Evolutionary conservation across 768 basidiomycete species (phyloP).

Genomic region (Collybia nuda): DNA sequence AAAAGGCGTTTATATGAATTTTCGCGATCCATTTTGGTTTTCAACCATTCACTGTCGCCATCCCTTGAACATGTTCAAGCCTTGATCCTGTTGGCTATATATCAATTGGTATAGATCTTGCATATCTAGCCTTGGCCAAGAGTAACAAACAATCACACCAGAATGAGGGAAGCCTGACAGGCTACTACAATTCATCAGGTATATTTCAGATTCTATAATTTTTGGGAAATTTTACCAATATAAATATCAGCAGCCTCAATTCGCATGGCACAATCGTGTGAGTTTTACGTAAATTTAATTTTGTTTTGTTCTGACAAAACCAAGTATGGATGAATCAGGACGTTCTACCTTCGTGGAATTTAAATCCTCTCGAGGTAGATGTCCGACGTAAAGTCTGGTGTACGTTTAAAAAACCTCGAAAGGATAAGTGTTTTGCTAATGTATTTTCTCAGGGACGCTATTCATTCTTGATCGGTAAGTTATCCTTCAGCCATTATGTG

Average conservation of each 20-base stretch:
- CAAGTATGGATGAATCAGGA: slow-evolving; percentile 6
- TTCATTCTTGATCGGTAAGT: slow-evolving; percentile 14
- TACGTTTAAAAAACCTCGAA: not conserved
- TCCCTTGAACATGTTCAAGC: slow-evolving; percentile 13
- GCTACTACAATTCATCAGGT: slow-evolving; percentile 8
- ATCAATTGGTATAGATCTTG: slow-evolving; percentile 5
- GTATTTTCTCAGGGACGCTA: slow-evolving; percentile 9
- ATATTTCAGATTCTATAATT: not conserved
- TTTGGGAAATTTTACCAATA: not conserved
- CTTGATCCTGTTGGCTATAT: slow-evolving; percentile 9
- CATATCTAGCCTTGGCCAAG: not conserved
- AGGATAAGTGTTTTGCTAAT: not conserved
- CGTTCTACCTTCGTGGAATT: not conserved
- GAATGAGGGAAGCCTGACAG: slow-evolving; percentile 15
- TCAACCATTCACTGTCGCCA: slow-evolving; percentile 3
- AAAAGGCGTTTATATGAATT: slow-evolving; percentile 14
- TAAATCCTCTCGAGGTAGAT: slow-evolving; percentile 3
- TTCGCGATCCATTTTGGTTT: slow-evolving; percentile 8
- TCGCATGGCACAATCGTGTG: slow-evolving; percentile 16
- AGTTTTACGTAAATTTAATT: not conserved
- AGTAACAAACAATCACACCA: not conserved
- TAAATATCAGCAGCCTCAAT: slow-evolving; percentile 10
- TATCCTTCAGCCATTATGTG: not conserved
- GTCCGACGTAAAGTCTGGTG: slow-evolving; percentile 9
- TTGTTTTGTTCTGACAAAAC: not conserved